phyloP scores from a whole-genome alignment of 140 eudicot genomes.

The Senecio squalidus region DNA sequence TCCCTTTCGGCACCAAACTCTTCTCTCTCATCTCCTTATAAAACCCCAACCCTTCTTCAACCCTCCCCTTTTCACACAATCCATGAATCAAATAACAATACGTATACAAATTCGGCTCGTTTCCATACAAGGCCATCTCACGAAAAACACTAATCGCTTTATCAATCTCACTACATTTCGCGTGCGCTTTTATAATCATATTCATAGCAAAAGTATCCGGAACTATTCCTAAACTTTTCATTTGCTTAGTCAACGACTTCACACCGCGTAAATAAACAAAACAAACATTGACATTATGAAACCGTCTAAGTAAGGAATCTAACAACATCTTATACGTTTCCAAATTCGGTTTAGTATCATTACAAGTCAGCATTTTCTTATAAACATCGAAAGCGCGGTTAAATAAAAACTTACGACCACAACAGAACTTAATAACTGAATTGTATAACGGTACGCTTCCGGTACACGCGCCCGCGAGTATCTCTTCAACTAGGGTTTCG shows the following conservation, averaged over 20 bases:
- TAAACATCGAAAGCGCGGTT: conserved; percentile 82
- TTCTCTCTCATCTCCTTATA: conserved; percentile 71
- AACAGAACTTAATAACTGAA: conserved; percentile 65
- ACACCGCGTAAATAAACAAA: conserved; percentile 69
- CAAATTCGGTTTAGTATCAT: conserved; percentile 44
- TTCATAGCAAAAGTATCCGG: conserved; percentile 68
- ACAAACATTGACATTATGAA: conserved; percentile 57
- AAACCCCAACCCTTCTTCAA: conserved; percentile 54
- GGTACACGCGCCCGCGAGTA: conserved; percentile 73
- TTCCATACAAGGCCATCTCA: conserved; percentile 75
- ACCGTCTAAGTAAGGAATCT: conserved; percentile 46
- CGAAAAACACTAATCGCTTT: conserved; percentile 64
- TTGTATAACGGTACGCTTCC: conserved; percentile 48
- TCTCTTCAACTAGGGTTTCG: conserved; percentile 68
- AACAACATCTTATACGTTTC: conserved; percentile 65
- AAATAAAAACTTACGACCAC: conserved; percentile 50
- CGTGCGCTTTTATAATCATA: conserved; percentile 74
- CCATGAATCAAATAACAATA: conserved; percentile 72
- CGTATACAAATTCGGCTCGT: conserved; percentile 61
- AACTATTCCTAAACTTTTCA: conserved; percentile 73
- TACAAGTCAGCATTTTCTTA: conserved; percentile 50
- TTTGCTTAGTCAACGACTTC: conserved; percentile 57
- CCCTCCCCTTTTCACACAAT: conserved; percentile 86
- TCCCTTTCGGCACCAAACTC: conserved; percentile 58
- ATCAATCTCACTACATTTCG: conserved; percentile 60